Base-by-base conservation (phyloP, 768 basidiomycete species). In the Gloeopeniophorella convolvens region DNA sequence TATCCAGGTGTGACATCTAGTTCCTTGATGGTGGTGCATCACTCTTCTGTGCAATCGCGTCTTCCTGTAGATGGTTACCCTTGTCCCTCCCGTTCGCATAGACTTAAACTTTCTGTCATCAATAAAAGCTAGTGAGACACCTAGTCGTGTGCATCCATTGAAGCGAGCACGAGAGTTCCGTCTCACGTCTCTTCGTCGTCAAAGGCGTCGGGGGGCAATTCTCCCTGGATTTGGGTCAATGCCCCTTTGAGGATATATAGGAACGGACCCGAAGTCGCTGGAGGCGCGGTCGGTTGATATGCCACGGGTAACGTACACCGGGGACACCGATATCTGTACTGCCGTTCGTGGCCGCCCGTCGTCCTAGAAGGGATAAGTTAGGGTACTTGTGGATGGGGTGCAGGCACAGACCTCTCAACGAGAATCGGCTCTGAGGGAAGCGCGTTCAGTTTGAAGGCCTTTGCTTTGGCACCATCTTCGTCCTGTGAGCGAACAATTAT, bases 361-460 rank as follows among this genome's bases (percentile, higher is more conserved):
- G 63, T 54, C 85, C 87, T 63, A 48, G 48, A 42, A 52, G 26
- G 39, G 18, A 43, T 42, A 42, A 32, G 33, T 48, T 60, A 63
- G 47, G 56, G 62, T 47, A 65, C 67, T 51, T 64, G 30, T 20
- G 12, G 54, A 54, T 42, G 61, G 33, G 16, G 40, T 21, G 34
- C n/a, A 20, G 32, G 18, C 31, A 39, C 53, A 47, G 28, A 89
- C 90, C 89, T 79, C 70, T 92, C 83, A 16, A 93, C 63, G 16
- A 93, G 72, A 54, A 90, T 75, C 28, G 87, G 80, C 10, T 87
- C 82, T 26, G 75, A 74, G 27, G 78, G 60, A 15, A 73, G 72
- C 2, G 87, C 89, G 60, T 94, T 95, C 61, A 95, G 64, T 66
- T 95, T 96, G 79, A 93, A 94, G 9, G 90, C 71, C 62, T 80